Evolutionary conservation across 1,284 basidiomycete genomes (phyloP).

Genomic region (Irpex sp.): DNA sequence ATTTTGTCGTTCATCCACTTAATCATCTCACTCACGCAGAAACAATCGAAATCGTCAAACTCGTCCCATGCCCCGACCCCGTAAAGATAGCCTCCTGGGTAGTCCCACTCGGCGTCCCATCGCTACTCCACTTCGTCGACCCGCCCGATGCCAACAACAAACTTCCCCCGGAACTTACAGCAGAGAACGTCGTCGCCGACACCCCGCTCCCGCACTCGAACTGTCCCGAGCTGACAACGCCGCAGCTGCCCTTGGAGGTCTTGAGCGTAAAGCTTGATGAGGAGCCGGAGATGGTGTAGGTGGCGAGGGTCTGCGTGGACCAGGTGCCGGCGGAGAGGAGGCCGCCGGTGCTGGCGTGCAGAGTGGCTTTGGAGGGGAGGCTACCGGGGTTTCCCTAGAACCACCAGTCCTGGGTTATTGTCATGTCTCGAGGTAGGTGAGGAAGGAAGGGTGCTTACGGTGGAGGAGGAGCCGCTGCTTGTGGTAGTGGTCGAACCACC

Average conservation of each 20-base stretch:
- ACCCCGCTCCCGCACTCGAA: constrained; percentile 32
- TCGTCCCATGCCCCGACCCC: constrained; percentile 36
- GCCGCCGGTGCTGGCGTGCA: constrained; percentile 29
- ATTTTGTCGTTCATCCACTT: not conserved
- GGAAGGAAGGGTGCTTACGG: not conserved
- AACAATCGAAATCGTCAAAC: constrained; percentile 41
- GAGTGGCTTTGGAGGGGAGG: constrained; percentile 40
- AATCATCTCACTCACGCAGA: constrained; percentile 12
- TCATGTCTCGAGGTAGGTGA: no score
- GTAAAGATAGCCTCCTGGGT: constrained; percentile 47
- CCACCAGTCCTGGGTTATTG: not conserved
- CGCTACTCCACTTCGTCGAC: constrained; percentile 47
- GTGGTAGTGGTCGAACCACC: constrained; percentile 5
- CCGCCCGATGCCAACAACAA: constrained; percentile 47
- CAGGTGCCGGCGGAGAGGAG: constrained; percentile 33
- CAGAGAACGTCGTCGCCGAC: constrained; percentile 43
- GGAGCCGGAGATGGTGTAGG: constrained; percentile 27
- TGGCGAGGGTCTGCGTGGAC: constrained; percentile 33
- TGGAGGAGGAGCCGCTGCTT: constrained; percentile 8
- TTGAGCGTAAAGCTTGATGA: constrained; percentile 31
- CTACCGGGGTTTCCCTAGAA: constrained; percentile 16
- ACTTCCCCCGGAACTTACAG: constrained; percentile 43
- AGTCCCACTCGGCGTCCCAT: constrained; percentile 46
- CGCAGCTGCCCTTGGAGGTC: constrained; percentile 35
- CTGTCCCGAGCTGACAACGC: constrained; percentile 23